Base-by-base conservation (phyloP, 176 grass and related monocot genomes). In the Juncus effusus region DNA sequence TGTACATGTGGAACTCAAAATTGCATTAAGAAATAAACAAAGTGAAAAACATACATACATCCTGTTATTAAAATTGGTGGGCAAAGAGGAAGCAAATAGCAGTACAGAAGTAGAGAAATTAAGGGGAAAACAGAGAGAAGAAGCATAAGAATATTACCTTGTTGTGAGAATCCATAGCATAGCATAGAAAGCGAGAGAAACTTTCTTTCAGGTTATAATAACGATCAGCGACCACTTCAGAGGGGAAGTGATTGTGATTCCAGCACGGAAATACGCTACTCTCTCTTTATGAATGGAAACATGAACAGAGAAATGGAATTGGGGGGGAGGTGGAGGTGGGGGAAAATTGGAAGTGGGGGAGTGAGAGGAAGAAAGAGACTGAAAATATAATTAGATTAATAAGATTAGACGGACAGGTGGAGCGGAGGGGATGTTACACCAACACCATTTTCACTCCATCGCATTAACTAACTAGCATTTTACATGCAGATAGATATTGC, bases 121-220 rank as follows among this genome's bases (percentile, higher is more conserved):
- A 3, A 36, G 15, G 42, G 12, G 4, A 65, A 8, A 68, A 60
- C 11, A 15, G 36, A 44, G 14, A 62, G 36, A 38, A 56, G 54
- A 73, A 50, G 57, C 73, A 65, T 7, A 58, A 64, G 2, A 65
- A 54, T 52, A 60, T 37, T 56, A 77, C 74, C 74, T 77, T 77
- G 10, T 67, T 40, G 66, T 77, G 51, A 49, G 62, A 68, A 77
- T 77, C 63, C 74, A 77, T 77, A 50, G 38, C 54, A 42, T 35
- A 49, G 38, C 11, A 59, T n/a, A 66, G 13, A 14, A 14, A 68
- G 7, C 11, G 4, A 45, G 41, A 8, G 2, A 36, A 65, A 42
- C 40, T 14, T 10, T 65, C 16, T 44, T 8, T 42, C 62, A 28
- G 40, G 10, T 38, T 11, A 6, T 11, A 28, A 63, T 40, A 28